Percentiles rank a stretch among this genome's conserved stretches.
phyloP scores from a whole-genome alignment of 2,329 filamentous ascomycete species.

The Teratosphaeria viscida region DNA sequence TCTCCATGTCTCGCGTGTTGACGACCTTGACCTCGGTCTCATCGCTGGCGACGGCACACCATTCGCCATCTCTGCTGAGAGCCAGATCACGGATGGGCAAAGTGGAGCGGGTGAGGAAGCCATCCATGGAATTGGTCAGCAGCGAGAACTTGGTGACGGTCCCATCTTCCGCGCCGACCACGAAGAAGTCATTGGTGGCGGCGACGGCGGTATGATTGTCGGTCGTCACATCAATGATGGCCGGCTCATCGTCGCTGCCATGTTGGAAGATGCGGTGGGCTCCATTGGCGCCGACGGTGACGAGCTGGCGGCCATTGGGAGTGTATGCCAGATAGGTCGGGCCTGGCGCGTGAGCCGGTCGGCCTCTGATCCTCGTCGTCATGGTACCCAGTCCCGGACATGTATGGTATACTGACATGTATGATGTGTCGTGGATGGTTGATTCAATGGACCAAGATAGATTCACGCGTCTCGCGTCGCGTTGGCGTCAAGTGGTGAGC shows the following conservation, averaged over 20 bases:
- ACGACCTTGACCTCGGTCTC: conserved; percentile 88
- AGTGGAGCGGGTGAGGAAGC: conserved; percentile 72
- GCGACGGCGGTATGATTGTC: conserved; percentile 76
- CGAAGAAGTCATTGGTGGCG: conserved; percentile 69
- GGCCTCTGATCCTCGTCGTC: conserved; percentile 44
- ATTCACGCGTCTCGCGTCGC: not conserved
- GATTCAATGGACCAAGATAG: not conserved
- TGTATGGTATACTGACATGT: no score
- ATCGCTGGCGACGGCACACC: conserved; percentile 94
- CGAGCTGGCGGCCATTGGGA: conserved; percentile 71
- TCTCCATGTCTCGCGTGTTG: conserved; percentile 64
- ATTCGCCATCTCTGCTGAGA: conserved; percentile 68
- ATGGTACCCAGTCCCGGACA: not conserved
- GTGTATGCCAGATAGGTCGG: conserved; percentile 83
- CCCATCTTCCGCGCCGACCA: conserved; percentile 86
- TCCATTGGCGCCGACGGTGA: conserved; percentile 90
- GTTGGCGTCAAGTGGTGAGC: not conserved
- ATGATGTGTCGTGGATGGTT: not conserved
- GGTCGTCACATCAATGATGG: conserved; percentile 80
- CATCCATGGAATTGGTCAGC: conserved; percentile 61
- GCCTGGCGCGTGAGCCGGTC: conserved; percentile 68
- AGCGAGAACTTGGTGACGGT: conserved; percentile 93
- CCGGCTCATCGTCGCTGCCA: conserved; percentile 82
- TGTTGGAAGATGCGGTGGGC: conserved; percentile 88
- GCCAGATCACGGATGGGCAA: conserved; percentile 78